Percentiles rank a stretch among this genome's conserved stretches.
Conservation (phyloP, 2,329 filamentous ascomycete genomes). For the Metarhizium robertsii region DNA sequence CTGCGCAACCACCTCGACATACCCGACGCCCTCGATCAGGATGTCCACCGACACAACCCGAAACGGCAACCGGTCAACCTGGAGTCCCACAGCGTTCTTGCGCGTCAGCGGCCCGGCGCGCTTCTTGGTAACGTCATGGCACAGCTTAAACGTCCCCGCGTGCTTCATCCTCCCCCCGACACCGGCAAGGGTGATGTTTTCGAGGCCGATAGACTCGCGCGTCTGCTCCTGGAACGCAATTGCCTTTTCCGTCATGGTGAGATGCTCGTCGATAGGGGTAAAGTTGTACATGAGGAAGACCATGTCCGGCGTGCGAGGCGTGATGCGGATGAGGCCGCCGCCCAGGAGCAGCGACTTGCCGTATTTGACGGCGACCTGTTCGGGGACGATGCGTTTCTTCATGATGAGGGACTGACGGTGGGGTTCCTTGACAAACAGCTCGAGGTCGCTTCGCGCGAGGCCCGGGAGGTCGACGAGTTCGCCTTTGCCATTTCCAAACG, state of each 20-base stretch:
- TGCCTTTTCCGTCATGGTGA: conserved; percentile 74
- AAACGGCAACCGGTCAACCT: conserved; percentile 65
- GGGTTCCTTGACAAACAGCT: conserved; percentile 58
- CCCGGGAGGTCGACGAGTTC: conserved; percentile 93
- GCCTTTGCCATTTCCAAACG: conserved; percentile 76
- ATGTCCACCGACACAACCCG: conserved; percentile 73
- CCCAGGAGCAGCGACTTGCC: conserved; percentile 76
- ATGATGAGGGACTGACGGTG: conserved; percentile 65
- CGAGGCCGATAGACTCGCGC: conserved; percentile 45
- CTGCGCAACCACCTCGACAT: conserved; percentile 82
- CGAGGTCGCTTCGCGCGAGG: conserved; percentile 63
- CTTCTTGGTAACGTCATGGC: conserved; percentile 73
- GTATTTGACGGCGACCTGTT: conserved; percentile 63
- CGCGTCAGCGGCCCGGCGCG: conserved; percentile 66
- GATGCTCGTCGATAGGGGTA: conserved; percentile 65
- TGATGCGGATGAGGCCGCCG: conserved; percentile 74
- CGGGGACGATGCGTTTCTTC: conserved; percentile 63
- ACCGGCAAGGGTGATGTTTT: conserved; percentile 53
- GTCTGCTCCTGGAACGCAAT: conserved; percentile 59
- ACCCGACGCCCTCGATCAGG: conserved; percentile 84
- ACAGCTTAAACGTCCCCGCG: conserved; percentile 67
- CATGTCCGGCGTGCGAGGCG: conserved; percentile 52
- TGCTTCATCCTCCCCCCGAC: conserved; percentile 49
- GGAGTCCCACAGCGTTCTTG: conserved; percentile 51
- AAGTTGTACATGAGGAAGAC: conserved; percentile 80